These are phyloP conservation scores for Boletus sp. DNA, from an alignment of 768 basidiomycete genomes.

Conservation along the genomic window DNA sequence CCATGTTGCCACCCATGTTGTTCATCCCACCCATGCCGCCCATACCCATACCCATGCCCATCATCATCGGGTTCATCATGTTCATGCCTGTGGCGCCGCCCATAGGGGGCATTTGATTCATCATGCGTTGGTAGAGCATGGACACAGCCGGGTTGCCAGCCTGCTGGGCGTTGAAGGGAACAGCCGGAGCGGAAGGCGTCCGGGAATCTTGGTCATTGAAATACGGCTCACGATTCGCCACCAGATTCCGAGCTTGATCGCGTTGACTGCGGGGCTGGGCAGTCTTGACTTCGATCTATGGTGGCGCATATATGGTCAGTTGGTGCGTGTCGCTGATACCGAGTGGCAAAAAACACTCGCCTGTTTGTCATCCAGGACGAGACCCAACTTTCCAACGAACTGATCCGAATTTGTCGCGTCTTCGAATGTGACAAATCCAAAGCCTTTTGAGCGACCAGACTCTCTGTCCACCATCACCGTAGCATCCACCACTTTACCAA, in stretches of 20 bases:
- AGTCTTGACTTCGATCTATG: constrained; percentile 78
- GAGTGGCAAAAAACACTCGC: constrained; percentile 37
- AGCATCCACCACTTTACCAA: constrained; percentile 79
- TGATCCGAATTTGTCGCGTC: constrained; percentile 61
- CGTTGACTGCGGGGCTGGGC: constrained; percentile 72
- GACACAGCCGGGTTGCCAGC: constrained; percentile 34
- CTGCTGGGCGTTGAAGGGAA: constrained; percentile 36
- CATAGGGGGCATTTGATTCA: constrained; percentile 44
- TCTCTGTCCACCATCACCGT: constrained; percentile 87
- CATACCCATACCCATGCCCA: constrained; percentile 51
- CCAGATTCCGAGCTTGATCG: constrained; percentile 46
- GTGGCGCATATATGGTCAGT: neutral
- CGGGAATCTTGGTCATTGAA: constrained; percentile 39
- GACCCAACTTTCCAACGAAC: constrained; percentile 63
- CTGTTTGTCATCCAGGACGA: constrained; percentile 75
- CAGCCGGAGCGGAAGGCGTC: constrained; percentile 31
- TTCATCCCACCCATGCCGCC: constrained; percentile 39
- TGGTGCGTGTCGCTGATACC: neutral
- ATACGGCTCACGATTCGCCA: constrained; percentile 23
- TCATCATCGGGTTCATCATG: constrained; percentile 50
- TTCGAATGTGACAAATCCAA: constrained; percentile 83
- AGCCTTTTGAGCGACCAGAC: constrained; percentile 73
- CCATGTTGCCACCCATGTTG: constrained; percentile 18
- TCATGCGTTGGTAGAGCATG: constrained; percentile 37
- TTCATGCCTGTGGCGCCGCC: constrained; percentile 45